Evolutionary conservation across 2,329 filamentous ascomycete species (phyloP), one percentile per base, ranked within the genome.

Genomic region (Cordyceps tenuipes): DNA sequence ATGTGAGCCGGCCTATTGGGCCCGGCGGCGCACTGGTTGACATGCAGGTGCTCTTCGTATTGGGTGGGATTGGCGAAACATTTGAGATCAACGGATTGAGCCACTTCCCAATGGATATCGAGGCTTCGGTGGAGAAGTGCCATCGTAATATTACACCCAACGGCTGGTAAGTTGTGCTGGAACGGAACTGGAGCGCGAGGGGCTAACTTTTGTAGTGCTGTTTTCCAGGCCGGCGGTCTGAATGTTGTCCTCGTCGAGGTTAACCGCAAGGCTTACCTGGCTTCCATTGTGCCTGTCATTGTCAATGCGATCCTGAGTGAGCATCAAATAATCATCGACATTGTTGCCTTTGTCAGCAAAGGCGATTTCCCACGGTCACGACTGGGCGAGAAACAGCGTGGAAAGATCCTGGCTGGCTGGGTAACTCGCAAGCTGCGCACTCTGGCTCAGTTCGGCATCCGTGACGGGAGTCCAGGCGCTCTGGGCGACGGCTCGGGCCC

Each of bases 51-150:
- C 79, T 99, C 17, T 99, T 99, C 70, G 91, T 99, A 23, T 81
- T 99, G 10, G 94, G 94, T 8, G 89, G 85, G 65, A 95, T 99
- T 67, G 94, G 94, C 34, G 94, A 99, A 75, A 99, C 94, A 0
- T 97, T 99, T 72, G 94, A 99, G 73, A 92, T 99, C 66, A 97
- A 99, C 68, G 94, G 94, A 0, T 75, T 99, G 60, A 96, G 91
- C 68, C 94, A 99, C 73, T 99, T 99, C 78, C 94, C 94, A 0
- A 93, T 97, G 87, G 95, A 99, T 69, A 97, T 99, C 67, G 94
- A 99, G 74, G 80, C 82, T 39, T 96, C 91, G 1, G 90, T 99
- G 15, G 94, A 99, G 73, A 85, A 84, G 65, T 96, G 91, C 68
- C 94, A 99, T 73, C 87, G 93, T 36, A 96, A 94, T 68, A 92